Conservation (phyloP, 805 yeast species). For the Nakazawaea ishiwadae region DNA sequence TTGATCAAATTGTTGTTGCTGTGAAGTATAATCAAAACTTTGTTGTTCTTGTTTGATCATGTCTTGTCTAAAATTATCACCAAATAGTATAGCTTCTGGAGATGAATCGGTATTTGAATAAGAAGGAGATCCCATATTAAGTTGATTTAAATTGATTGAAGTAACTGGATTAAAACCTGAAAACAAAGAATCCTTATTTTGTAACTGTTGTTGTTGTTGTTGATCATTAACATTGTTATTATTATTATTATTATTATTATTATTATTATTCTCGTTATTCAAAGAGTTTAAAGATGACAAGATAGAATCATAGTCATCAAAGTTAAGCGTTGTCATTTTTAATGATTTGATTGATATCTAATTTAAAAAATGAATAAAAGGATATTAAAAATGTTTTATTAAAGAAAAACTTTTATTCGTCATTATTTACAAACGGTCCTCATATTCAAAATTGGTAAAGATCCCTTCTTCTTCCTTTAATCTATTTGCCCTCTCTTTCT, state of each 20-base stretch:
- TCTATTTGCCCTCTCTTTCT: too few species aligned
- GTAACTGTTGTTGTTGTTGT: constrained; percentile 3
- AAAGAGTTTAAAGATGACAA: constrained; percentile 22
- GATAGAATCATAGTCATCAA: constrained; percentile 26
- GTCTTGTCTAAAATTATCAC: constrained; percentile 2
- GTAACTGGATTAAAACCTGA: constrained; percentile 4
- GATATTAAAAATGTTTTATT: too few species aligned
- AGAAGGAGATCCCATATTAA: constrained; percentile 21
- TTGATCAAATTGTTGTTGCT: constrained; percentile 4
- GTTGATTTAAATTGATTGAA: constrained; percentile 5
- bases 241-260: not conserved
- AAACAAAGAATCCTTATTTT: constrained; percentile 2
- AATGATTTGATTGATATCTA: too few species aligned
- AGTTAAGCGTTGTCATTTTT: too few species aligned
- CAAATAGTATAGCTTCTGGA: constrained; percentile 29
- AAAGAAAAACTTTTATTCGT: too few species aligned
- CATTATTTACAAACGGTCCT: too few species aligned
- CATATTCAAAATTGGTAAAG: too few species aligned
- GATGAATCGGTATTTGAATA: constrained; percentile 30
- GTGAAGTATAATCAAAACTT: constrained; percentile 1
- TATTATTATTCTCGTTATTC: constrained; percentile 3
- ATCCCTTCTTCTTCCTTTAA: too few species aligned
- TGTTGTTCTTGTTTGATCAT: not conserved
- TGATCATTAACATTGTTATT: not conserved
- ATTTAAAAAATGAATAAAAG: too few species aligned